phyloP scores from a whole-genome alignment of 148 eudicot species.

The Nepenthes mirabilis region DNA sequence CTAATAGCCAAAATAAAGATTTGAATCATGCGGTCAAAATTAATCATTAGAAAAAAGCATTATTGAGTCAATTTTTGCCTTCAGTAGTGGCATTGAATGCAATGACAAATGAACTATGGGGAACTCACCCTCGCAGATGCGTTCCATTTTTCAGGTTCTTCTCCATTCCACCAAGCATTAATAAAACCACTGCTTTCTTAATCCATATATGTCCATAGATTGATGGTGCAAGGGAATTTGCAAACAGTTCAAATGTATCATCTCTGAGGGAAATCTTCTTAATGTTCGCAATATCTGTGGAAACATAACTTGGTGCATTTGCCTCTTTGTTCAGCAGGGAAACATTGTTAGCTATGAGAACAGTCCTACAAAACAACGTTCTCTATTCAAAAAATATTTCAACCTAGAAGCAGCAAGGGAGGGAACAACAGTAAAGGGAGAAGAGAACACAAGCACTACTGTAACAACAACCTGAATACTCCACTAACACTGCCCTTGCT shows the following conservation, averaged over 20 bases:
- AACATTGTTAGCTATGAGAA: slow-evolving; percentile 88
- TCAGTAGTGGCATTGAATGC: background rate
- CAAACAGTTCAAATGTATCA: slow-evolving; percentile 72
- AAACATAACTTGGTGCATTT: slow-evolving; percentile 64
- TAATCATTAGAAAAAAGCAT: background rate
- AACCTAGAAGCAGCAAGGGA: background rate
- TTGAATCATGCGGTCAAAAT: background rate
- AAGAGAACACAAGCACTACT: slow-evolving; percentile 1
- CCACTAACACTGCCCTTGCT: slow-evolving; percentile 97
- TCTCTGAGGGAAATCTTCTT: slow-evolving; percentile 72
- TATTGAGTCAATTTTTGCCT: background rate
- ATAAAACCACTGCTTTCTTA: slow-evolving; percentile 81
- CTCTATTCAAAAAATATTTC: slow-evolving; percentile 1
- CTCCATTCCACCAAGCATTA: slow-evolving; percentile 94
- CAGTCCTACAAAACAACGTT: slow-evolving; percentile 47
- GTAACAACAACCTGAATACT: slow-evolving; percentile 66
- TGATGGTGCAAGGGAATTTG: slow-evolving; percentile 90
- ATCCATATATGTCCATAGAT: slow-evolving; percentile 96
- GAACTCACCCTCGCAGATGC: slow-evolving; percentile 82
- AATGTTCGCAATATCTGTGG: slow-evolving; percentile 66
- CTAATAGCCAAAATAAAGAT: background rate
- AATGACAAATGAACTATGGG: background rate
- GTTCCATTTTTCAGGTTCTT: slow-evolving; percentile 98
- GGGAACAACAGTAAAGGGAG: background rate
- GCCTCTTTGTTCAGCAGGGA: slow-evolving; percentile 90